These are phyloP conservation scores for Ophiostoma montium DNA, from an alignment of 2,329 filamentous ascomycete genomes.

Conservation along the genomic window DNA sequence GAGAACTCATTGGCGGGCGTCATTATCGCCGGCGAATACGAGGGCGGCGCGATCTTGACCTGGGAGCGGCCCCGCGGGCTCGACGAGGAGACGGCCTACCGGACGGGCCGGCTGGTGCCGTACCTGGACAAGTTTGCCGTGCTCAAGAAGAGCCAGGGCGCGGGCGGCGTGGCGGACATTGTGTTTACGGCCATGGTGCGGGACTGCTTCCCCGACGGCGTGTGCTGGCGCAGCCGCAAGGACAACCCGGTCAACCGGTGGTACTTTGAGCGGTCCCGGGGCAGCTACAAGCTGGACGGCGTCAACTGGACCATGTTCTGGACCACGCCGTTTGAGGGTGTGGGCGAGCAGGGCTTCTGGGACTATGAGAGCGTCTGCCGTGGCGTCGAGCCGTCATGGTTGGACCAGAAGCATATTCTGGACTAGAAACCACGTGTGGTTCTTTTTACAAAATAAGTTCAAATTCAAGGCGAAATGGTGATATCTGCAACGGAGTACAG, in stretches of 20 bases:
- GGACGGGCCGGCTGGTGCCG: conserved; percentile 57
- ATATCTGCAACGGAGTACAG: too few relatives aligned
- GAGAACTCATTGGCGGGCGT: conserved; percentile 71
- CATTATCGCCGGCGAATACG: conserved; percentile 92
- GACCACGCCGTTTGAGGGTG: conserved; percentile 59
- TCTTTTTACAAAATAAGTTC: too few relatives aligned
- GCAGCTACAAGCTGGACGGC: conserved; percentile 67
- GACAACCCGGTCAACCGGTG: conserved; percentile 97
- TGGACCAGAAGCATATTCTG: conserved; percentile 41
- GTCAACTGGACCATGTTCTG: conserved; percentile 98
- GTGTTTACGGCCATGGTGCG: conserved; percentile 94
- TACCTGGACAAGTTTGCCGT: conserved; percentile 98
- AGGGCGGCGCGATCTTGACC: conserved; percentile 85
- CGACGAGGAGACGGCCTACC: conserved; percentile 37
- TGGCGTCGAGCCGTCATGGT: conserved; percentile 48
- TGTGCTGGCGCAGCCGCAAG: conserved; percentile 82
- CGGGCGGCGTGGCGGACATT: conserved; percentile 84
- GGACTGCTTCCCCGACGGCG: conserved; percentile 72
- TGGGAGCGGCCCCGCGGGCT: conserved; percentile 64
- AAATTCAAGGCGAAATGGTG: too few relatives aligned
- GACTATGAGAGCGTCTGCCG: conserved; percentile 70
- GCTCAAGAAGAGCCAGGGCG: conserved; percentile 73
- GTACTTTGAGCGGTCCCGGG: conserved; percentile 87
- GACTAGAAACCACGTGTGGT: conserved; percentile 39
- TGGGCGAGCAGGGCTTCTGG: conserved; percentile 37